Evolutionary conservation across 768 basidiomycete genomes (phyloP).

Genomic region (Tremella yokohamensis): DNA sequence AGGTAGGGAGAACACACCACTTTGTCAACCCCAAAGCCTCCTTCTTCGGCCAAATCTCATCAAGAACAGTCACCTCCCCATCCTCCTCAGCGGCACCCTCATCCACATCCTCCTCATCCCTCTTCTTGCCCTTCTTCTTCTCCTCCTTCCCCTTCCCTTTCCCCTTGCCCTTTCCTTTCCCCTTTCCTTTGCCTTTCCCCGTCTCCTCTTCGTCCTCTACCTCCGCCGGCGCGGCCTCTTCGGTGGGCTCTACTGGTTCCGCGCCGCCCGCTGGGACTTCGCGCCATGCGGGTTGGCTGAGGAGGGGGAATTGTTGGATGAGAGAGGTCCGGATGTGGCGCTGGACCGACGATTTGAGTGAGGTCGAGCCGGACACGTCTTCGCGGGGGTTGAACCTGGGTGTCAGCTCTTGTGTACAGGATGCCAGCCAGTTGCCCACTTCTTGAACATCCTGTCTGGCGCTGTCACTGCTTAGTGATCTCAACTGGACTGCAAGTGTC

Average conservation of each 20-base stretch:
- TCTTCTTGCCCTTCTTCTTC: slow-evolving; percentile 9
- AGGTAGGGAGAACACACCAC: slow-evolving; percentile 66
- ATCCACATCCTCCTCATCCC: slow-evolving; percentile 24
- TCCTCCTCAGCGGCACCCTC: slow-evolving; percentile 26
- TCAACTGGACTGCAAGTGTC: neutral
- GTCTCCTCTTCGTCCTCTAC: slow-evolving; percentile 22
- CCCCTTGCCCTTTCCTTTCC: slow-evolving; percentile 22
- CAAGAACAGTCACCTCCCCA: slow-evolving; percentile 48
- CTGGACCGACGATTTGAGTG: slow-evolving; percentile 89
- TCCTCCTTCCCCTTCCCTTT: slow-evolving; percentile 22
- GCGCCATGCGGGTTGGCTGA: slow-evolving; percentile 48
- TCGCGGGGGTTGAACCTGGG: slow-evolving; percentile 56
- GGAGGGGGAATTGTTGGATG: slow-evolving; percentile 66
- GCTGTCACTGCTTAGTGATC: neutral
- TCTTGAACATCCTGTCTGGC: slow-evolving; percentile 51
- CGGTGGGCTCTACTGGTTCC: neutral
- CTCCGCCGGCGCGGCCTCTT: neutral
- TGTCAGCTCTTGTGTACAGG: neutral
- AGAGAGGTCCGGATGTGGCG: slow-evolving; percentile 76
- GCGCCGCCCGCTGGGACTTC: slow-evolving; percentile 54
- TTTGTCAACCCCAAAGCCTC: slow-evolving; percentile 87
- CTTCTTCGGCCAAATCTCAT: slow-evolving; percentile 98
- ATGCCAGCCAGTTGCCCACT: slow-evolving; percentile 30
- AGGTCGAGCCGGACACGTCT: slow-evolving; percentile 84
- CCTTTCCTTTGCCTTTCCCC: slow-evolving; percentile 20